A percentile compares a stretch with the other conserved stretches of the same genome.
These are phyloP conservation scores for Diatrype stigma DNA, from an alignment of 2,329 filamentous ascomycete genomes.

Conservation along the genomic window DNA sequence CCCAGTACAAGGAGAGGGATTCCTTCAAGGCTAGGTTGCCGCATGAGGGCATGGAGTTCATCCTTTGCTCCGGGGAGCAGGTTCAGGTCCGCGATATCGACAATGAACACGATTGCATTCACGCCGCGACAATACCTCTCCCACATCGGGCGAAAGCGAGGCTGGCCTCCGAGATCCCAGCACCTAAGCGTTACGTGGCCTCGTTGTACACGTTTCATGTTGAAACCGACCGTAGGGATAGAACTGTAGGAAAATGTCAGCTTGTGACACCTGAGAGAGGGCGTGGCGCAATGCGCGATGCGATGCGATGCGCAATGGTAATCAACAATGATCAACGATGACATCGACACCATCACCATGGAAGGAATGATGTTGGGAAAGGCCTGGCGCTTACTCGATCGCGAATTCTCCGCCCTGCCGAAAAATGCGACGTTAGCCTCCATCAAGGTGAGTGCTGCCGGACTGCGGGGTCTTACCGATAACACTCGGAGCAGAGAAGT, in stretches of 20 bases:
- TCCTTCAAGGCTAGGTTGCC: conserved; percentile 76
- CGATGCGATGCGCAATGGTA: too few species aligned
- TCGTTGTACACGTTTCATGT: conserved; percentile 97
- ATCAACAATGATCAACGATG: conserved; percentile 7
- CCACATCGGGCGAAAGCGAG: conserved; percentile 98
- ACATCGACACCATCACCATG: conserved; percentile 2
- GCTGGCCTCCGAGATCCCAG: conserved; percentile 97
- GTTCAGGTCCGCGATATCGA: conserved; percentile 85
- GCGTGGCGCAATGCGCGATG: conserved; percentile 18
- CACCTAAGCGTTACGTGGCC: conserved; percentile 98
- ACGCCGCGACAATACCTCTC: conserved; percentile 97
- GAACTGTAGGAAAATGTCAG: conserved; percentile 63
- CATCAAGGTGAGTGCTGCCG: conserved; percentile 12
- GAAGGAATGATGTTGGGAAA: conserved; percentile 6
- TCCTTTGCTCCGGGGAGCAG: conserved; percentile 82
- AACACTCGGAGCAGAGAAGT: conserved; percentile 90
- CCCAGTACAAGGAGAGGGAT: conserved; percentile 93
- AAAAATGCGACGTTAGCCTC: conserved; percentile 7
- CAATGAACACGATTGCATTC: conserved; percentile 97
- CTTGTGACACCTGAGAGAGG: conserved; percentile 9
- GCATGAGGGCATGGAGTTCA: conserved; percentile 85
- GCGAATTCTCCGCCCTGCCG: conserved; percentile 93
- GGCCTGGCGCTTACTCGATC: conserved; percentile 73
- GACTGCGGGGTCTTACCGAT: conserved; percentile 63
- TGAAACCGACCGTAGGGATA: conserved; percentile 97